Percentiles rank a stretch among this genome's conserved stretches.
Evolutionary conservation across 257 asterid genomes (phyloP).

Genomic region (Jacaranda copaia): DNA sequence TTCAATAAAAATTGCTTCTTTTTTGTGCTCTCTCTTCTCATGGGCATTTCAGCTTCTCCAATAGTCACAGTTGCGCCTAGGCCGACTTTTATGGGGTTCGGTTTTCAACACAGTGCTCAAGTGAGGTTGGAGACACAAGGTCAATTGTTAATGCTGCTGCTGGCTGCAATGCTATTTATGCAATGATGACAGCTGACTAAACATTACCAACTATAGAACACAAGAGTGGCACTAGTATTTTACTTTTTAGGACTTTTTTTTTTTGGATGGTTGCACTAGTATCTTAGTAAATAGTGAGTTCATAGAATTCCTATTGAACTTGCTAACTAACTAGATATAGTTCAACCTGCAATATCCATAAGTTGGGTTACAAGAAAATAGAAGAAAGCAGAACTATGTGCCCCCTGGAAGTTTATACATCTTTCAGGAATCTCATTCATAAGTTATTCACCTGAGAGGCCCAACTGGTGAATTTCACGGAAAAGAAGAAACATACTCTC

Average conservation of each 20-base stretch:
- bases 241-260: no score
- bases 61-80: slow-evolving; percentile 46
- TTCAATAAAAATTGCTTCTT: not conserved
- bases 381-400: not conserved
- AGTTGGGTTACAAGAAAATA: not conserved
- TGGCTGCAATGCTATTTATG: slow-evolving; percentile 36
- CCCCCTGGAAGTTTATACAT: no score
- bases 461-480: no score
- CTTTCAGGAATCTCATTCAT: no score
- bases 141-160: slow-evolving; percentile 39
- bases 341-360: not conserved
- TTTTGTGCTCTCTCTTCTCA: not conserved
- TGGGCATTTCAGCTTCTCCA: slow-evolving; percentile 64
- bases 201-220: not conserved
- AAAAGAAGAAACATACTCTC: not conserved
- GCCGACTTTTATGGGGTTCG: slow-evolving; percentile 47
- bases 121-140: slow-evolving; percentile 40
- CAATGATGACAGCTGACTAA: slow-evolving; percentile 27
- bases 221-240: not conserved
- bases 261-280: no score
- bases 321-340: no score
- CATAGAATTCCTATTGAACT: not conserved
- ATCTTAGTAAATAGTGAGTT: no score
- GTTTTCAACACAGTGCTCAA: slow-evolving; percentile 46
- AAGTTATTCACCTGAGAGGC: no score